Conservation (phyloP, 805 yeast genomes). For the Myxozyma vanderwaltii region DNA sequence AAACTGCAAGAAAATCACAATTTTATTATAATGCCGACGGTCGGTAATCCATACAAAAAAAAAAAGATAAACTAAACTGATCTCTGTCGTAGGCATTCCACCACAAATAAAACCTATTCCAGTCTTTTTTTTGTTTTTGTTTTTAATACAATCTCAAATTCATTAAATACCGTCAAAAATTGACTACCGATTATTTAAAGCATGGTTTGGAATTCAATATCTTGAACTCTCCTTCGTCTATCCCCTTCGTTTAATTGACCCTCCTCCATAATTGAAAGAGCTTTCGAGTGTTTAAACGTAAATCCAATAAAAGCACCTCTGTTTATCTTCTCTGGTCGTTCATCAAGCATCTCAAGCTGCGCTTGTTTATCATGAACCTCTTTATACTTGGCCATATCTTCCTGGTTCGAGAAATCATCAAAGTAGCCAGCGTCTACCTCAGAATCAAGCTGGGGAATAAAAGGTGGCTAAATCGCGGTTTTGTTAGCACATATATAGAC, state of each 20-base stretch:
- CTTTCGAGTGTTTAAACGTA: constrained; percentile 81
- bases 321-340: constrained; percentile 54
- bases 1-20: neutral
- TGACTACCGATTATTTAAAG: neutral
- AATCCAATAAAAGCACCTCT: constrained; percentile 85
- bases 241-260: constrained; percentile 9
- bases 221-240: constrained; percentile 14
- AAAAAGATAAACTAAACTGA: neutral
- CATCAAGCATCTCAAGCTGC: constrained; percentile 78
- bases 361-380: constrained; percentile 93
- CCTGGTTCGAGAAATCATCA: constrained; percentile 95
- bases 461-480: constrained; percentile 67
- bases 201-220: constrained; percentile 24
- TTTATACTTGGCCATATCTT: constrained; percentile 95
- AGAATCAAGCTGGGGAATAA: constrained; percentile 93
- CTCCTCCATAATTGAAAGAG: constrained; percentile 26
- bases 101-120: neutral
- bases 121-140: neutral
- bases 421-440: constrained; percentile 99
- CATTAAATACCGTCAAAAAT: neutral
- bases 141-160: too few species aligned
- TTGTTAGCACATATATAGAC: too few species aligned
- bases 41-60: neutral
- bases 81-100: too few species aligned
- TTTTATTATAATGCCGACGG: too few species aligned